A percentile compares a stretch with the other conserved stretches of the same genome.
Conservation (phyloP, 2,329 filamentous ascomycete species). For the Penicillium capsulatum region DNA sequence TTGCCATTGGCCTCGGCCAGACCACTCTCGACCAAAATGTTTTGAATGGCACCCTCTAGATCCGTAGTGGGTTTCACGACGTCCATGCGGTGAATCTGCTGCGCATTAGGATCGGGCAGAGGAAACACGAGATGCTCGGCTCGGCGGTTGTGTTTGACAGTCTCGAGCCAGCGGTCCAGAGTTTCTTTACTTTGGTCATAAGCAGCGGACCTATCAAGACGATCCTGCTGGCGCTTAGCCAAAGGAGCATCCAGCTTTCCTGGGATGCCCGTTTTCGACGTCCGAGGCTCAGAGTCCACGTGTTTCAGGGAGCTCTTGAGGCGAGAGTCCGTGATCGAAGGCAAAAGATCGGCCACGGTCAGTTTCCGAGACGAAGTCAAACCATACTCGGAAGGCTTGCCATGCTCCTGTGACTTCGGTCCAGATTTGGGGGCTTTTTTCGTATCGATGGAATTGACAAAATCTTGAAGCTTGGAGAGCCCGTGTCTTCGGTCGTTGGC, state of each 20-base stretch:
- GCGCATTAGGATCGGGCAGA: conserved; percentile 65
- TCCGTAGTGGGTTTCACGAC: conserved; percentile 66
- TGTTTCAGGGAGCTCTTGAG: conserved; percentile 77
- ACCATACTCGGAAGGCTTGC: conserved; percentile 58
- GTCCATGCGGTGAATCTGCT: conserved; percentile 52
- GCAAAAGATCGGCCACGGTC: conserved; percentile 69
- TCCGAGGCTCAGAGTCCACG: conserved; percentile 47
- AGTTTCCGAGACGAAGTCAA: conserved; percentile 62
- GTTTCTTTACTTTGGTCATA: conserved; percentile 91
- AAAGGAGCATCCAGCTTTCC: conserved; percentile 78
- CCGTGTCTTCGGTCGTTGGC: conserved; percentile 50
- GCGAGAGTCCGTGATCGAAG: conserved; percentile 66
- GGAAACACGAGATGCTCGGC: conserved; percentile 90
- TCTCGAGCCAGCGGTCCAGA: conserved; percentile 85
- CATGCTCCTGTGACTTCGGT: conserved; percentile 53
- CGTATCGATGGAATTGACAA: conserved; percentile 62
- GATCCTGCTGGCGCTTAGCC: conserved; percentile 79
- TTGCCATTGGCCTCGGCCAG: conserved; percentile 58
- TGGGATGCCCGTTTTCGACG: conserved; percentile 54
- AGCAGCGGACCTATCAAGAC: conserved; percentile 73
- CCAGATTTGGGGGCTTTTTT: conserved; percentile 34
- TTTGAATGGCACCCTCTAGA: conserved; percentile 78
- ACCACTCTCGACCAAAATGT: conserved; percentile 86
- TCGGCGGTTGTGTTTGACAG: conserved; percentile 86
- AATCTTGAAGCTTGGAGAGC: conserved; percentile 61